Evolutionary conservation across 23 red algal species (phyloP), one percentile per base, ranked within the genome.

Genomic region (Gracilaria gracilis): DNA sequence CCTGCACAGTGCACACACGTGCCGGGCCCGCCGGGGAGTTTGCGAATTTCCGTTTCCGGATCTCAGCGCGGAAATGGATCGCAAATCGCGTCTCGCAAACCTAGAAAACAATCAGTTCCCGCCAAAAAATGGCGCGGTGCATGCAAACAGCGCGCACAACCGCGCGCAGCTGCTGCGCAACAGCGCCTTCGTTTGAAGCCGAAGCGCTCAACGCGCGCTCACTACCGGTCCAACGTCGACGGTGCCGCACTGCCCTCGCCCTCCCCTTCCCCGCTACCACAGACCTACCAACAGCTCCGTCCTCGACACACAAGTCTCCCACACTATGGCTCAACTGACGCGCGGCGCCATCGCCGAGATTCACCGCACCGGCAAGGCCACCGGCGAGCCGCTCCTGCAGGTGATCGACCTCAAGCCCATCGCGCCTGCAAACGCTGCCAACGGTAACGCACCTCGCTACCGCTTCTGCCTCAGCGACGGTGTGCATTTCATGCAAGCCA

Each of bases 391-490:
- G 3, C 61, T 95, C 31, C 69, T 95, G 23, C 93, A 95, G 82
- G 76, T 95, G 14, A 48, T 87, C 13, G 93, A 95, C 35, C 59
- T 95, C n/a, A 95, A 95, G 93, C 67, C 39, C 0, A 91, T 95
- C 72, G 46, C 81, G 31, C 64, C 75, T 31, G 53, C 90, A 0
- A 83, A 81, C 32, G 47, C 87, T 20, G 34, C 84, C 4, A 95
- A 85, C 67, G 32, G 49, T 50, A 84, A 67, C 79, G 61, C 73
- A n/a, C 61, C 88, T 28, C 93, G 97, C 71, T 98, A 96, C 58
- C 89, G 94, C 13, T 80, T 95, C 65, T 61, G 82, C 25, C 61
- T 98, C 31, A 89, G 81, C 34, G 97, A 98, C 55, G 93, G 93
- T 38, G 83, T 67, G 17, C 83, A 84, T 70, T 93, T 95, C 71